Percentiles rank a stretch among this genome's conserved stretches.
These are phyloP conservation scores for Aeminium ludgeri DNA, from an alignment of 495 filamentous ascomycete species.

Conservation along the genomic window DNA sequence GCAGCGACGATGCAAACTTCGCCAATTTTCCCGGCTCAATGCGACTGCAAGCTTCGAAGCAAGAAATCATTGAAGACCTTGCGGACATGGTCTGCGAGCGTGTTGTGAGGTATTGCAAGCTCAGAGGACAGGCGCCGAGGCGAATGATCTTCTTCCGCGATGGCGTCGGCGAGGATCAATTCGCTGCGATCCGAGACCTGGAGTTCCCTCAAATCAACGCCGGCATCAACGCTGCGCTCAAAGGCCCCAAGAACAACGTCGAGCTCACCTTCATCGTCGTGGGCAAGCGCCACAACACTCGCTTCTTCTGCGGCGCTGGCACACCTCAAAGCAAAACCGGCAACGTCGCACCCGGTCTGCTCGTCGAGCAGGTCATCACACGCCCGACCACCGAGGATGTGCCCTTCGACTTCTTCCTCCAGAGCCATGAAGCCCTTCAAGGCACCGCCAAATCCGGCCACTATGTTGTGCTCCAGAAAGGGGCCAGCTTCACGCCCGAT, in stretches of 20 bases:
- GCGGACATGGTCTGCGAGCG: constrained; percentile 9
- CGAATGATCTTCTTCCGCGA: constrained; percentile 13
- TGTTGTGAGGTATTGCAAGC: background rate
- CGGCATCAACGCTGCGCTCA: background rate
- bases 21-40: constrained; percentile 8
- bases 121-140: constrained; percentile 1
- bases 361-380: constrained; percentile 11
- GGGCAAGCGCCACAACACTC: constrained; percentile 17
- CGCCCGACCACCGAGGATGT: constrained; percentile 2
- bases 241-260: background rate
- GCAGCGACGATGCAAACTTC: constrained; percentile 6
- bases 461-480: constrained; percentile 15
- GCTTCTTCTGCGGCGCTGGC: constrained; percentile 10
- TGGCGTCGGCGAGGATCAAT: constrained; percentile 14
- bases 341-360: constrained; percentile 11
- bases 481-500: constrained; percentile 1
- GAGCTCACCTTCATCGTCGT: constrained; percentile 14
- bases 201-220: constrained; percentile 7
- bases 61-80: constrained; percentile 11
- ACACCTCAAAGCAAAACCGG: background rate
- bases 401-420: constrained; percentile 16
- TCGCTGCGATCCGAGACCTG: background rate
- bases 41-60: constrained; percentile 3
- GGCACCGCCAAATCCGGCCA: constrained; percentile 16
- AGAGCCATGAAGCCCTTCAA: constrained; percentile 13